A percentile compares a stretch with the other conserved stretches of the same genome.
Evolutionary conservation across 768 basidiomycete genomes (phyloP).

Genomic region (Termitomyces sp.): DNA sequence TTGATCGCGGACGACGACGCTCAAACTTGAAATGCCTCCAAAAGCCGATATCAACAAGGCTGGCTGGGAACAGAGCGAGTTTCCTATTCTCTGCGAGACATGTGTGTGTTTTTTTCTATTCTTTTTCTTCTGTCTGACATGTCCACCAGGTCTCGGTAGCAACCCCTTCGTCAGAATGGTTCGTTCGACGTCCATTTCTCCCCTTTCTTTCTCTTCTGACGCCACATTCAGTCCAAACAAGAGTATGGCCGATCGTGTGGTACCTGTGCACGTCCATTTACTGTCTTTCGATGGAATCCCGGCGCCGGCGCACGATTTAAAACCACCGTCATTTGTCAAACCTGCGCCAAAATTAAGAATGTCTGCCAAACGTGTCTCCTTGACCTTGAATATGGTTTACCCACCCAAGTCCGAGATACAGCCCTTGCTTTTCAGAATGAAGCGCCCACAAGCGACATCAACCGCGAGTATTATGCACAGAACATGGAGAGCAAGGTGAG

Average conservation of each 20-base stretch:
- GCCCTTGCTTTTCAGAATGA: constrained; percentile 82
- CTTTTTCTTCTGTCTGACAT: constrained; percentile 5
- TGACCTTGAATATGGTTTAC: constrained; percentile 94
- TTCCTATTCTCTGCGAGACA: constrained; percentile 91
- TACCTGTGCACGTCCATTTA: constrained; percentile 95
- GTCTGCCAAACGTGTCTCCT: constrained; percentile 97
- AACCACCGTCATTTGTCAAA: constrained; percentile 96
- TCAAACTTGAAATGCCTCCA: constrained; percentile 54
- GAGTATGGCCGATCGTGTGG: constrained; percentile 95
- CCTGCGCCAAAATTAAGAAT: constrained; percentile 94
- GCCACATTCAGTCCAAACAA: constrained; percentile 81
- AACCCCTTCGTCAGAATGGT: constrained; percentile 97
- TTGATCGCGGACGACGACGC: constrained; percentile 15
- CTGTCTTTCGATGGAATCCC: constrained; percentile 98
- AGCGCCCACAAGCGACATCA: constrained; percentile 96
- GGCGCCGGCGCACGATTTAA: constrained; percentile 93
- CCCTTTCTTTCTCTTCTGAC: constrained; percentile 4
- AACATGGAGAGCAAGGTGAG: constrained; percentile 84
- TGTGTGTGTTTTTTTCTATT: constrained; percentile 49
- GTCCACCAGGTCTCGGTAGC: constrained; percentile 66
- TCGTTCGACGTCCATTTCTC: constrained; percentile 21
- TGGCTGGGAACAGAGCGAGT: constrained; percentile 92
- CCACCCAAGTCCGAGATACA: constrained; percentile 96
- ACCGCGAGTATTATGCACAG: constrained; percentile 92
- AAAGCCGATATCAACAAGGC: constrained; percentile 96